Percentiles rank a stretch among this genome's conserved stretches.
These are phyloP conservation scores for Jaenimonas drosophilae DNA, from an alignment of 208 protist species.

Conservation along the genomic window DNA sequence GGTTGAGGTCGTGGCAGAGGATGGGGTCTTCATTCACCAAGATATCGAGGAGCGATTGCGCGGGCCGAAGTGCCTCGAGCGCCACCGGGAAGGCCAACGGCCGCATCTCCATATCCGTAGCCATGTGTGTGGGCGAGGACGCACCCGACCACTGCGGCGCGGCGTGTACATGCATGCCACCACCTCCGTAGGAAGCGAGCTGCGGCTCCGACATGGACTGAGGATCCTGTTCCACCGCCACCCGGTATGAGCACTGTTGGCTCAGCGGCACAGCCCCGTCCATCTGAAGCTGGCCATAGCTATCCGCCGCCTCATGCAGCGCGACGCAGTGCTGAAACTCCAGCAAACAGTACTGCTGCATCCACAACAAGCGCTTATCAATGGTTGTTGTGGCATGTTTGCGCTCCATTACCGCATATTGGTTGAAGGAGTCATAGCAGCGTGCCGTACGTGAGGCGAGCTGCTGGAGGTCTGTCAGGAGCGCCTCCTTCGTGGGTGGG, in stretches of 20 bases:
- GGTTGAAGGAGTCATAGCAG: constrained; percentile 40
- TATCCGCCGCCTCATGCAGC: constrained; percentile 20
- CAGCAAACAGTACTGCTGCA: constrained; percentile 35
- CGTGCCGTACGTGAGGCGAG: constrained; percentile 67
- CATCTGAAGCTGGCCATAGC: background rate
- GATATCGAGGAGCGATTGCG: constrained; percentile 62
- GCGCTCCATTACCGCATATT: constrained; percentile 13
- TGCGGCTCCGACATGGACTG: no score
- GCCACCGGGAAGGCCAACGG: no score
- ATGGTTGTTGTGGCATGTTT: constrained; percentile 7
- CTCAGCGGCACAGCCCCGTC: no score
- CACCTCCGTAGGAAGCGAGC: no score
- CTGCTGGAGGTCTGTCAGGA: constrained; percentile 23
- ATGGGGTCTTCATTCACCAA: constrained; percentile 77
- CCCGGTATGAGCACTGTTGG: no score
- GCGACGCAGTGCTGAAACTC: constrained; percentile 60
- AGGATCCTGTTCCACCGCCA: no score
- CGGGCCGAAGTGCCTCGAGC: constrained; percentile 51
- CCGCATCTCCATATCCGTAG: no score
- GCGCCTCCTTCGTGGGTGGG: constrained; percentile 10
- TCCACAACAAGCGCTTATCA: constrained; percentile 31
- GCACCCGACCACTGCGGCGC: no score
- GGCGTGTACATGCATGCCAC: no score
- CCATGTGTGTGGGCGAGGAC: no score
- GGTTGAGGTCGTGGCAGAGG: constrained; percentile 42